A percentile compares a stretch with the other conserved stretches of the same genome.
Evolutionary conservation across 2,329 filamentous ascomycete species (phyloP).

Genomic region (Colletotrichum endophyticum): DNA sequence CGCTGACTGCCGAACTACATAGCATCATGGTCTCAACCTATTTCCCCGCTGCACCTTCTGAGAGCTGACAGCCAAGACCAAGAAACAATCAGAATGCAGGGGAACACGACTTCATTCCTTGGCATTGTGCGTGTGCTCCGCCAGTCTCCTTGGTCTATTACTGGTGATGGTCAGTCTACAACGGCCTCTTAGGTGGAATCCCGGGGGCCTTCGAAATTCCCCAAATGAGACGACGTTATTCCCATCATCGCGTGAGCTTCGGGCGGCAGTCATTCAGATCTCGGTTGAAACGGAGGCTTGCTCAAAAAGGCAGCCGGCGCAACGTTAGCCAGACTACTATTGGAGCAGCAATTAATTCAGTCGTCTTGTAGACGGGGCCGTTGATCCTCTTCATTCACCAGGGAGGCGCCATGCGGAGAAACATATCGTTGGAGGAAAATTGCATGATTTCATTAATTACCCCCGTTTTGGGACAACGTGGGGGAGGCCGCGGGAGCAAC

Average conservation of each 20-base stretch:
- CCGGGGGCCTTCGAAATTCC: neutral
- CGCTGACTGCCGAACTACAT: neutral
- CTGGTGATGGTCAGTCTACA: accelerated
- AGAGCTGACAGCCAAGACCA: neutral
- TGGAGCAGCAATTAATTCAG: constrained; percentile 6
- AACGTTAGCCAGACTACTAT: neutral
- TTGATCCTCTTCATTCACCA: neutral
- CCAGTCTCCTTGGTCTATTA: neutral
- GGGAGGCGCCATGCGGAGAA: neutral
- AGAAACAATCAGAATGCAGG: neutral
- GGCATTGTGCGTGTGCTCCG: neutral
- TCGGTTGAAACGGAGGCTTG: neutral
- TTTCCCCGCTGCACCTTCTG: neutral
- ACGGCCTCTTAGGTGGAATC: neutral
- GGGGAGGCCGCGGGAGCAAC: neutral
- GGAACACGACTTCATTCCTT: neutral
- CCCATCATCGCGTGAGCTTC: neutral
- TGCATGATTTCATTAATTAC: neutral
- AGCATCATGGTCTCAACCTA: neutral
- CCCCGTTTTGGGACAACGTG: neutral
- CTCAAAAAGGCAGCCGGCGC: neutral
- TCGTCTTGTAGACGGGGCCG: neutral
- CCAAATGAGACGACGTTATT: neutral
- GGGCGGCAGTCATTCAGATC: neutral
- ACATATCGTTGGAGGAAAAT: constrained; percentile 14